phyloP scores from a whole-genome alignment of 1,284 basidiomycete species.

The Earliella scabrosa region DNA sequence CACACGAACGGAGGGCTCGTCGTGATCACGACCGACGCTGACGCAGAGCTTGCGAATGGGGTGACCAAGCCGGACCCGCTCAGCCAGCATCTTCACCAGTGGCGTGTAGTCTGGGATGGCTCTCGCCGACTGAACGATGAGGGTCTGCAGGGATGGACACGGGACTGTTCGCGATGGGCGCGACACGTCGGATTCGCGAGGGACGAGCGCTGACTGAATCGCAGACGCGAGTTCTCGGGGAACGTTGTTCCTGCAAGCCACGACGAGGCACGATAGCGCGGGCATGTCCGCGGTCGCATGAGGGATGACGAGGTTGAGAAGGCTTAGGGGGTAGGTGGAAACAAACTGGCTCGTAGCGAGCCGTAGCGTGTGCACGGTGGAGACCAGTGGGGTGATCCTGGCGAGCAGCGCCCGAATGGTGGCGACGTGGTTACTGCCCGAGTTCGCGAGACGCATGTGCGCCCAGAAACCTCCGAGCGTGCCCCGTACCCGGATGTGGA shows the following conservation, averaged over 20 bases:
- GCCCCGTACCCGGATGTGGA: not conserved
- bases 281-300: not conserved
- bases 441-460: not conserved
- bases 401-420: not conserved
- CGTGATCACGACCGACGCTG: not conserved
- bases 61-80: not conserved
- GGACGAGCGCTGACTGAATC: not conserved
- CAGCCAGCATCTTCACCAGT: not conserved
- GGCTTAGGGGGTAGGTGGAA: not conserved
- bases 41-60: not conserved
- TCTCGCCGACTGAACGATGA: not conserved
- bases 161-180: no score
- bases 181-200: not conserved
- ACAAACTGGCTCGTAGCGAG: not conserved
- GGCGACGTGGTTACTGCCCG: not conserved
- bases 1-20: not conserved
- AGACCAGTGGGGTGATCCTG: not conserved
- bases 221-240: not conserved
- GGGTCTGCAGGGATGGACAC: not conserved
- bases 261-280: not conserved
- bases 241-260: not conserved
- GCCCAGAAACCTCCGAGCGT: not conserved
- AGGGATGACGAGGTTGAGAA: not conserved
- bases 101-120: not conserved
- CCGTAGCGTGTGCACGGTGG: not conserved